Evolutionary conservation across 2,329 filamentous ascomycete species (phyloP).

Genomic region (Xylaria sp.): DNA sequence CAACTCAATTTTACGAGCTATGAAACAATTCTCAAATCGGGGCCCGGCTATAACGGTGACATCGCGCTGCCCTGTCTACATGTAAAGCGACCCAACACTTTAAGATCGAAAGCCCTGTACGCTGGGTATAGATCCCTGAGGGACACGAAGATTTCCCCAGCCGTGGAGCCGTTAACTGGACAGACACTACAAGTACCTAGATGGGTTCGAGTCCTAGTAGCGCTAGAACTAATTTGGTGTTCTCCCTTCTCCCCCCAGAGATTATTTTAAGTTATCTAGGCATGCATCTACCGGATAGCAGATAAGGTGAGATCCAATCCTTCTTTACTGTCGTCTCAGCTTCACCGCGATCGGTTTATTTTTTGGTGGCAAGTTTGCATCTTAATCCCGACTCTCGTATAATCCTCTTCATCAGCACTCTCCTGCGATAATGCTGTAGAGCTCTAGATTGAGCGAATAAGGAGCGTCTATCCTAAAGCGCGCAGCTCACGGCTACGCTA

Average conservation of each 20-base stretch:
- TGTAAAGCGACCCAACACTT: background rate
- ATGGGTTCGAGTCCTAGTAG: too few species aligned
- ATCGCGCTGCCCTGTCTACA: background rate
- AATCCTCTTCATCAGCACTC: background rate
- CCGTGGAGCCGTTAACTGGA: too few species aligned
- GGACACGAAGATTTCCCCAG: background rate
- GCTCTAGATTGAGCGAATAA: background rate
- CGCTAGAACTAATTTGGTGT: too few species aligned
- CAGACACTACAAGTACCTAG: too few species aligned
- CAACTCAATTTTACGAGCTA: too few species aligned
- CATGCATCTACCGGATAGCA: background rate
- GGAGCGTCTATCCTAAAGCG: background rate
- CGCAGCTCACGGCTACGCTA: background rate
- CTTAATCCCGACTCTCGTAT: background rate
- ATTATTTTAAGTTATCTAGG: slow-evolving; percentile 1
- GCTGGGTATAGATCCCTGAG: background rate
- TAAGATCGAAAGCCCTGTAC: background rate
- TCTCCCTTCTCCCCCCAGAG: too few species aligned
- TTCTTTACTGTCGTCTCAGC: background rate
- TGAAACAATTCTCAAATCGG: background rate
- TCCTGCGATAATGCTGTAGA: background rate
- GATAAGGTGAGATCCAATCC: background rate
- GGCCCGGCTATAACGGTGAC: background rate
- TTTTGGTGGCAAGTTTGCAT: background rate
- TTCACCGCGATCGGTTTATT: background rate